These are phyloP conservation scores for Fraxinus quadrangulata DNA, from an alignment of 257 asterid genomes.

Conservation along the genomic window DNA sequence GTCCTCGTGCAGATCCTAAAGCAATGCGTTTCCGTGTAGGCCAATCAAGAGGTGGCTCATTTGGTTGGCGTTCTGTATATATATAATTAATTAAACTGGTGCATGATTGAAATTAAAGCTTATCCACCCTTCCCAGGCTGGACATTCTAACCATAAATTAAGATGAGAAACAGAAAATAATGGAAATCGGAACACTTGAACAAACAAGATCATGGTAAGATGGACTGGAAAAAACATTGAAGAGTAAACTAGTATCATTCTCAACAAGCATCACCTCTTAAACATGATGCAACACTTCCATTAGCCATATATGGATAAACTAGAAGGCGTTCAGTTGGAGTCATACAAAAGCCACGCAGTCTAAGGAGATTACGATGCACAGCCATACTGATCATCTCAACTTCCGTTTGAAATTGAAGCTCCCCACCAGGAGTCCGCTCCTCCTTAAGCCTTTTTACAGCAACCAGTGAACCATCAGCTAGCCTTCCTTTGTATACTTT, in stretches of 20 bases:
- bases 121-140: neutral
- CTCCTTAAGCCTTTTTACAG: conserved; percentile 56
- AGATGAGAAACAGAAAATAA: neutral
- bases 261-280: conserved; percentile 42
- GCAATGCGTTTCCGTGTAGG: conserved; percentile 55
- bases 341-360: conserved; percentile 57
- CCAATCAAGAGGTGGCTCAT: conserved; percentile 57
- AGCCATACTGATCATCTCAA: conserved; percentile 63
- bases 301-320: conserved; percentile 62
- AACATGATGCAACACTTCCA: conserved; percentile 62
- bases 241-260: neutral
- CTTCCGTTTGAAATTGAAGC: conserved; percentile 61
- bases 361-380: conserved; percentile 58
- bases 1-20: conserved; percentile 57
- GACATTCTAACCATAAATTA: neutral
- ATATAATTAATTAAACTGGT: neutral
- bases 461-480: conserved; percentile 57
- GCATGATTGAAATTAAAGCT: neutral
- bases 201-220: neutral
- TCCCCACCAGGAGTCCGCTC: conserved; percentile 67
- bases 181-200: neutral
- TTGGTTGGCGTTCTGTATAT: conserved; percentile 46
- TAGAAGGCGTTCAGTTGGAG: conserved; percentile 55
- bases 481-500: conserved; percentile 59
- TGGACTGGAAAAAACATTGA: neutral